These are phyloP conservation scores for Xenoacremonium recifei DNA, from an alignment of 2,329 filamentous ascomycete species.

Conservation along the genomic window DNA sequence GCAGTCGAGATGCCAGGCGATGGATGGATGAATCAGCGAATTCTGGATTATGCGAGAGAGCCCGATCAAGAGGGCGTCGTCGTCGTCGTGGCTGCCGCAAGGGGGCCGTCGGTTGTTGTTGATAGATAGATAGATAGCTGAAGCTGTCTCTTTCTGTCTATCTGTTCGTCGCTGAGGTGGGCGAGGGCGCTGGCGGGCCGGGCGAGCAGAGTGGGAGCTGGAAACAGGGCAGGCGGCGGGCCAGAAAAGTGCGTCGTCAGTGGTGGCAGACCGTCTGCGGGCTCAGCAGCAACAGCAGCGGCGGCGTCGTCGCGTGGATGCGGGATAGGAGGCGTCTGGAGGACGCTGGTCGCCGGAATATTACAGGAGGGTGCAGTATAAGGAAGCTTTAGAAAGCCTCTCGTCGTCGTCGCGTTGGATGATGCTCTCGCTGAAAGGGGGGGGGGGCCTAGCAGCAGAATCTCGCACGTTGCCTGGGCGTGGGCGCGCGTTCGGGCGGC, in stretches of 20 bases:
- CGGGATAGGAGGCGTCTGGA: neutral
- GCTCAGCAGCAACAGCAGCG: neutral
- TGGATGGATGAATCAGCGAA: neutral
- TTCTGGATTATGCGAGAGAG: neutral
- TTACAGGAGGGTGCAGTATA: neutral
- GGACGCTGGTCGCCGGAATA: neutral
- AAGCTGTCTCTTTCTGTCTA: too few species aligned
- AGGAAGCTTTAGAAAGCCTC: neutral
- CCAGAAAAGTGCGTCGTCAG: constrained; percentile 19
- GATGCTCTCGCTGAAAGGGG: too few species aligned
- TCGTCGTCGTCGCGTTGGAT: neutral
- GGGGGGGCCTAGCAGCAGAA: too few species aligned
- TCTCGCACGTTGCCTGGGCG: too few species aligned
- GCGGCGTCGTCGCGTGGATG: neutral
- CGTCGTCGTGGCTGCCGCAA: constrained; percentile 32
- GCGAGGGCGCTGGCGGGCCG: too few species aligned
- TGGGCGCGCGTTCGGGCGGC: too few species aligned
- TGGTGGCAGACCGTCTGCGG: too few species aligned
- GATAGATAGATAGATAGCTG: constrained; percentile 26
- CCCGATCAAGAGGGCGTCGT: constrained; percentile 14
- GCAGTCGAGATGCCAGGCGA: neutral
- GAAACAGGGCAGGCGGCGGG: constrained; percentile 20
- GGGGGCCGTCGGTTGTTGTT: constrained; percentile 29
- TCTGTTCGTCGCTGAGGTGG: too few species aligned
- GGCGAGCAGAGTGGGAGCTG: too few species aligned